Conservation (phyloP, 768 basidiomycete species). For the Mycena polygramma region DNA sequence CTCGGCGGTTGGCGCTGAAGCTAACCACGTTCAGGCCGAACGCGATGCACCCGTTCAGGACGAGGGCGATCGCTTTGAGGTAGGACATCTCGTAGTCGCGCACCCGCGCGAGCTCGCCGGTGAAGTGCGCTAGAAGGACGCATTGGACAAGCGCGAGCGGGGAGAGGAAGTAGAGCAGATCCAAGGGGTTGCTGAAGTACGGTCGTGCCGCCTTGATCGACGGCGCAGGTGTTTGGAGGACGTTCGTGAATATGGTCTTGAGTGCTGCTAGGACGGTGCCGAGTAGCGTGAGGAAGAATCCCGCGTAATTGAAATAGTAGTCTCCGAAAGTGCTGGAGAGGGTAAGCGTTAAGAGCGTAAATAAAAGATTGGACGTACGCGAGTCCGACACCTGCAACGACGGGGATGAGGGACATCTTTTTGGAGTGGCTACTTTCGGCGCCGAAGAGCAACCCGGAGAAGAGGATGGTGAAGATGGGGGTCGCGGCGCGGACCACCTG, state of each 20-base stretch:
- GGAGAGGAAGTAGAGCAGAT: constrained; percentile 90
- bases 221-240: constrained; percentile 66
- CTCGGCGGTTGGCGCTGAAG: constrained; percentile 95
- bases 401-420: constrained; percentile 82
- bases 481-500: constrained; percentile 96
- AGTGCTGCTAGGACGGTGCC: constrained; percentile 94
- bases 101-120: constrained; percentile 84
- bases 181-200: constrained; percentile 55
- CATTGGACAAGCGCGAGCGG: constrained; percentile 94
- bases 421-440: constrained; percentile 71
- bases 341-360: constrained; percentile 12
- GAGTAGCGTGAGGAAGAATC: constrained; percentile 88
- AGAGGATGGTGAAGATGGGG: constrained; percentile 90
- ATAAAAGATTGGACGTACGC: constrained; percentile 67
- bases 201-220: background rate
- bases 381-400: constrained; percentile 90
- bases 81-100: constrained; percentile 57
- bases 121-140: constrained; percentile 77
- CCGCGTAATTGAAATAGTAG: constrained; percentile 90
- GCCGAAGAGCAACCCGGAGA: constrained; percentile 79
- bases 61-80: constrained; percentile 64
- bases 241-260: constrained; percentile 93
- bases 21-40: constrained; percentile 95
- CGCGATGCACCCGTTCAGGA: constrained; percentile 88
- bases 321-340: constrained; percentile 88